A percentile compares a stretch with the other conserved stretches of the same genome.
Evolutionary conservation across 192 early-diverging fungal genomes (phyloP).

Genomic region (Dispira simplex): DNA sequence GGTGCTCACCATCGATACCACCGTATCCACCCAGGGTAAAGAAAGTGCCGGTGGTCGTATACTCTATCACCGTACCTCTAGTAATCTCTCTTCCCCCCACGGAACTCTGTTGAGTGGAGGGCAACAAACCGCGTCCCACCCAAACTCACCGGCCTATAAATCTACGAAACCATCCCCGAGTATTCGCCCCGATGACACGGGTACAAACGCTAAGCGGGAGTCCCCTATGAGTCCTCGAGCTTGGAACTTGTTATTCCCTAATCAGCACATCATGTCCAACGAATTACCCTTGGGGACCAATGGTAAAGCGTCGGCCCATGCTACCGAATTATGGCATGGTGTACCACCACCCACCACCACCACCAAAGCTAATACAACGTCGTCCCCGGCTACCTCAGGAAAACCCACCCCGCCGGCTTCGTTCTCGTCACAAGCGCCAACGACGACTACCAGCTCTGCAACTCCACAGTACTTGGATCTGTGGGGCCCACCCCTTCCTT

Average conservation of each 20-base stretch:
- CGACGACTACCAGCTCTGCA: no score
- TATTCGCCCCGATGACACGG: background rate
- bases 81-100: background rate
- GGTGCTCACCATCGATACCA: slow-evolving; percentile 9
- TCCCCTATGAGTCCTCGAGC: slow-evolving; percentile 9
- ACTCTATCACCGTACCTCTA: background rate
- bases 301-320: background rate
- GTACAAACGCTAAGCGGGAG: background rate
- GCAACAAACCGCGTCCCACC: background rate
- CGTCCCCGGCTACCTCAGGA: no score
- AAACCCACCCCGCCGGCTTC: no score
- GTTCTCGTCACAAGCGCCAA: no score
- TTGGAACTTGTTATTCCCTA: slow-evolving; percentile 7
- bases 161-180: background rate
- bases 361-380: no score
- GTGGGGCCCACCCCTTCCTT: slow-evolving; percentile 5
- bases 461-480: background rate
- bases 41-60: no score
- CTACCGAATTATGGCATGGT: background rate
- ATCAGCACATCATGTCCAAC: slow-evolving; percentile 2
- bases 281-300: background rate
- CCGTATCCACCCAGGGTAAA: no score
- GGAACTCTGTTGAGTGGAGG: background rate
- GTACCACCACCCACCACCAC: no score
- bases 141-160: background rate